Conservation (phyloP, 805 yeast species). For the Teunomyces tritomae region DNA sequence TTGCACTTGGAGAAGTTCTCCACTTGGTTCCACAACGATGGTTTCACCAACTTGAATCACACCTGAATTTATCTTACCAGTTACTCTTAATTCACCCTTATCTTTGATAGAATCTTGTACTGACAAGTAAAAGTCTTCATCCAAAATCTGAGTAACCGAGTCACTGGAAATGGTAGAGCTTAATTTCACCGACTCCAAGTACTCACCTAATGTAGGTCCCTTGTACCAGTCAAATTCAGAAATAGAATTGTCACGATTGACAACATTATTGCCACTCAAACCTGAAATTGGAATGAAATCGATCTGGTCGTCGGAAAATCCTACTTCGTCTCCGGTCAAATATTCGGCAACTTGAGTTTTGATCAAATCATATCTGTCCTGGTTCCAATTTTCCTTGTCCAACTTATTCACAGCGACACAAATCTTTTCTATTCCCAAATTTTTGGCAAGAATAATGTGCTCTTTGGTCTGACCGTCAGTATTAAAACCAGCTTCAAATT, state of each 20-base stretch:
- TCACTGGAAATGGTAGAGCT: slow-evolving; percentile 11
- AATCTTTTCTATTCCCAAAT: slow-evolving; percentile 60
- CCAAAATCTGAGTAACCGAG: slow-evolving; percentile 16
- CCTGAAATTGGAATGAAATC: slow-evolving; percentile 70
- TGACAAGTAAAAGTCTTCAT: slow-evolving; percentile 53
- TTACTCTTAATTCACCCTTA: slow-evolving; percentile 48
- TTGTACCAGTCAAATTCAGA: slow-evolving; percentile 46
- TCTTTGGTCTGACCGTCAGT: slow-evolving; percentile 77
- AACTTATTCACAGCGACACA: slow-evolving; percentile 69
- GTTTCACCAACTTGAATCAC: slow-evolving; percentile 69
- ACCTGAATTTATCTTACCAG: slow-evolving; percentile 71
- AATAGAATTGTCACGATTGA: slow-evolving; percentile 32
- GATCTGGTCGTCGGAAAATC: slow-evolving; percentile 42
- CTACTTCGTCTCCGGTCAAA: slow-evolving; percentile 48
- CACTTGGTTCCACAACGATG: slow-evolving; percentile 53
- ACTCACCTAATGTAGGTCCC: slow-evolving; percentile 42
- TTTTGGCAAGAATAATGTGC: slow-evolving; percentile 66
- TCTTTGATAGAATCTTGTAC: slow-evolving; percentile 59
- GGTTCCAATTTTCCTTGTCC: slow-evolving; percentile 60
- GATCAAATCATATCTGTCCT: slow-evolving; percentile 52
- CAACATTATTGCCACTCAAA: slow-evolving; percentile 63
- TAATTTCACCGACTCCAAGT: slow-evolving; percentile 34
- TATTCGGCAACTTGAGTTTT: slow-evolving; percentile 47
- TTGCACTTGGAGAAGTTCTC: slow-evolving; percentile 43
- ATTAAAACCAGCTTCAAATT: slow-evolving; percentile 67